Percentiles rank a stretch among this genome's conserved stretches.
Conservation (phyloP, 257 asterid genomes). For the Solanum lycopersicoides region DNA sequence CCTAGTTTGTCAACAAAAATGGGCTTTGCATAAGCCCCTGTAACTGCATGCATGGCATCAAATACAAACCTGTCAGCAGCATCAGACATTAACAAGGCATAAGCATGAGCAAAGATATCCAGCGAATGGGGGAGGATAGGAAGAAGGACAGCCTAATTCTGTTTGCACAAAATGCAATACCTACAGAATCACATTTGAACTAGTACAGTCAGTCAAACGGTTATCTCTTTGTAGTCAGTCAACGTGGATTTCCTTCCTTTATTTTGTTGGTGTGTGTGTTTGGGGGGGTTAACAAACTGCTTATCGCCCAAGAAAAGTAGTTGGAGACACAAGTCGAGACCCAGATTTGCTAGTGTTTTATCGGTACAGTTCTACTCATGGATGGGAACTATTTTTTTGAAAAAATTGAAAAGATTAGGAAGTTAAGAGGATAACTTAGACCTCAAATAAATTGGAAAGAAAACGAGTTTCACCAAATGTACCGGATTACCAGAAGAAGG, state of each 20-base stretch:
- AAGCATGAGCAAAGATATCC: background rate
- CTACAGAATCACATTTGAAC: background rate
- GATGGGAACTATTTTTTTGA: background rate
- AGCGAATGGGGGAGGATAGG: background rate
- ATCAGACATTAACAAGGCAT: background rate
- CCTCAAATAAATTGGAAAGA: background rate
- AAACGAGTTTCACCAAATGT: background rate
- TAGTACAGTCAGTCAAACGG: background rate
- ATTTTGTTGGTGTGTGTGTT: background rate
- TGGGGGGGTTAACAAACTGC: background rate
- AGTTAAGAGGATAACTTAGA: background rate
- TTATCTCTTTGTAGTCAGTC: background rate
- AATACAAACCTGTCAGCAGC: slow-evolving; percentile 58
- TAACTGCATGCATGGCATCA: slow-evolving; percentile 99
- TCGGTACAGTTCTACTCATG: background rate
- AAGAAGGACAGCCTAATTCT: background rate
- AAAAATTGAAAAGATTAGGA: background rate
- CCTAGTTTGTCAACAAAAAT: slow-evolving; percentile 92
- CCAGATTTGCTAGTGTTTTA: background rate
- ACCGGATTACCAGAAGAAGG: background rate
- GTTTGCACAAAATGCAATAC: background rate
- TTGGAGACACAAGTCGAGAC: background rate
- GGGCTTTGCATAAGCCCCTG: slow-evolving; percentile 97
- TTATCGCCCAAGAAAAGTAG: background rate
- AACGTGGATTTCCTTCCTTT: background rate